Conservation (phyloP, 2,329 filamentous ascomycete genomes). For the Fusarium sp. region DNA sequence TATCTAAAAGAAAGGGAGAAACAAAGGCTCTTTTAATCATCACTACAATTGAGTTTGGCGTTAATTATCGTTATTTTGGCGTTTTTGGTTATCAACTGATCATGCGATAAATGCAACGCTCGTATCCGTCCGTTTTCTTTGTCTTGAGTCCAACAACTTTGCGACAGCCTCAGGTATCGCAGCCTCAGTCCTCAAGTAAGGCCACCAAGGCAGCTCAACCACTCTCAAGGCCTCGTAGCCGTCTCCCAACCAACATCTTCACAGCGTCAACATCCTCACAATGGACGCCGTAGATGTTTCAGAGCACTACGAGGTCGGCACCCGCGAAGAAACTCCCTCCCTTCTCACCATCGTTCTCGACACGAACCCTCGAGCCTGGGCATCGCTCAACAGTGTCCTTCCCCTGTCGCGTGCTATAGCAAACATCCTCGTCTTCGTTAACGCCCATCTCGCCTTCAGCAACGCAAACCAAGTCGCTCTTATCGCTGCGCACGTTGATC, state of each 20-base stretch:
- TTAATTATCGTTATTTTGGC: neutral
- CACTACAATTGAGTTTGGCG: neutral
- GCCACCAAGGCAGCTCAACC: neutral
- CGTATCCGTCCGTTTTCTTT: neutral
- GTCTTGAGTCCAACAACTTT: slow-evolving; percentile 16
- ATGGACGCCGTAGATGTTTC: slow-evolving; percentile 68
- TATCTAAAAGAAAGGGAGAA: neutral
- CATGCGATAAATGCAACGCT: slow-evolving; percentile 3
- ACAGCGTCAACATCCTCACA: slow-evolving; percentile 38
- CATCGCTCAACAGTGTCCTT: slow-evolving; percentile 76
- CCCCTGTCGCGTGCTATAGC: slow-evolving; percentile 86
- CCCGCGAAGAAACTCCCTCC: slow-evolving; percentile 72
- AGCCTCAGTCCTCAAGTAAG: neutral
- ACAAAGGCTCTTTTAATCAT: neutral
- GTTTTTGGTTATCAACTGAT: neutral
- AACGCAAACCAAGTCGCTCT: slow-evolving; percentile 93
- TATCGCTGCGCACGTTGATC: slow-evolving; percentile 87
- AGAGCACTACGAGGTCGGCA: slow-evolving; percentile 66
- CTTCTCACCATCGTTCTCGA: slow-evolving; percentile 92
- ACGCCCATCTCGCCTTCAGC: slow-evolving; percentile 93
- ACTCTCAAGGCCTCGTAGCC: slow-evolving; percentile 47
- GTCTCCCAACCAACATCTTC: slow-evolving; percentile 24
- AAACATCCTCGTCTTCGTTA: slow-evolving; percentile 93
- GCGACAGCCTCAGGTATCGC: neutral
- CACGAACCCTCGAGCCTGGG: slow-evolving; percentile 96